A percentile compares a stretch with the other conserved stretches of the same genome.
Conservation (phyloP, 306 rosid genomes). For the Cicer bijugum region DNA sequence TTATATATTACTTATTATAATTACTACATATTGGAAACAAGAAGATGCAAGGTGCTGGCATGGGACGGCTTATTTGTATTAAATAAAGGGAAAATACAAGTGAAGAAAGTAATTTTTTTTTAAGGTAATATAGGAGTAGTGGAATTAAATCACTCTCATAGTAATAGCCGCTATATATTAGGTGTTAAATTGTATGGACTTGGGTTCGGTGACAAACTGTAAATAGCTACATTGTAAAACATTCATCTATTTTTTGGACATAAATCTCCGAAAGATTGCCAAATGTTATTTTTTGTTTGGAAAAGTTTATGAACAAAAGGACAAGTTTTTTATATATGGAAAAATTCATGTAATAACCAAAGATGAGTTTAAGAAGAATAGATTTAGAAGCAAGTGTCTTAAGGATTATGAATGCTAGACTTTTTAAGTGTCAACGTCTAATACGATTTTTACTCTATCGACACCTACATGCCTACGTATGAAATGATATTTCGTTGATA, state of each 20-base stretch:
- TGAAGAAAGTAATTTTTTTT: not conserved
- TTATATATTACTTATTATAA: not conserved
- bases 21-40: not conserved
- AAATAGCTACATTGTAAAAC: not conserved
- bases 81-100: not conserved
- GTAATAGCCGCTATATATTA: not conserved
- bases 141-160: not conserved
- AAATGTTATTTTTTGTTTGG: not conserved
- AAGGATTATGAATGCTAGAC: too few relatives aligned
- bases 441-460: too few relatives aligned
- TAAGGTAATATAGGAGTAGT: not conserved
- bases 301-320: not conserved
- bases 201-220: not conserved
- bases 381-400: too few relatives aligned
- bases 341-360: too few relatives aligned
- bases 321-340: not conserved
- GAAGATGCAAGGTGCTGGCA: conserved; percentile 23
- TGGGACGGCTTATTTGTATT: conserved; percentile 4
- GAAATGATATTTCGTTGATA: too few relatives aligned
- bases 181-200: not conserved
- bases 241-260: not conserved
- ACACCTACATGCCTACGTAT: too few relatives aligned
- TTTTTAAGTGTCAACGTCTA: too few relatives aligned
- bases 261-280: not conserved
- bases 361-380: too few relatives aligned